Evolutionary conservation across 306 rosid genomes (phyloP), one percentile per base, ranked within the genome.

Genomic region (Quercus bicolor): DNA sequence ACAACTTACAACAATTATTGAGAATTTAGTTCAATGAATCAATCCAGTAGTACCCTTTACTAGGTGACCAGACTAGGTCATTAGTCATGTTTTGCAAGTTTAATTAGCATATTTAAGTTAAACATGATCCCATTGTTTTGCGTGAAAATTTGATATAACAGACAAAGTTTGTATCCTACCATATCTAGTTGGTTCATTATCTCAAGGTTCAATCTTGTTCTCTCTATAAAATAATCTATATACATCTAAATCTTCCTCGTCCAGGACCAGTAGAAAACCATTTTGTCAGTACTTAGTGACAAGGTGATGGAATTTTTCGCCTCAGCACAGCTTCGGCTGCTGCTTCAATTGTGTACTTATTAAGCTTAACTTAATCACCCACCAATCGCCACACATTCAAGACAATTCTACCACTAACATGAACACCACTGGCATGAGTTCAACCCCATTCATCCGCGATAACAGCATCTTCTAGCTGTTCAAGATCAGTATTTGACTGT

Each of bases 371-470:
- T 84, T 94, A 91, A 82, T 85, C 91, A 53, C 98, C 91, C 84
- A 94, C 87, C 80, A 94, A 85, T 66, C 95, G 83, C 98, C 97
- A 94, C 43, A 92, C 73, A 76, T 94, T 94, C 73, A 94, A 94
- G 84, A 92, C 90, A 86, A 94, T 85, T 91, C 84, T 7, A 37
- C 10, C 43, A 37, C 43, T 0, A 7, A 37, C 43, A 37, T 37
- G 43, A 37, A 37, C 43, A 79, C 98, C 97, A 31, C 97, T 94
- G 24, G 91, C 93, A 92, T 92, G 98, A 68, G 98, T 91, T 61
- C 97, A 80, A 37, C 98, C 98, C 97, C 97, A 94, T 86, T 94
- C 97, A 91, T 94, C 98, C 84, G 86, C 91, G 53, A 94, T 86
- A 84, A 92, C 70, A 61, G 88, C 77, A 87, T 84, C 87, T 79